A percentile compares a stretch with the other conserved stretches of the same genome.
phyloP scores from a whole-genome alignment of 495 filamentous ascomycete genomes.

The Trichoderma virens region DNA sequence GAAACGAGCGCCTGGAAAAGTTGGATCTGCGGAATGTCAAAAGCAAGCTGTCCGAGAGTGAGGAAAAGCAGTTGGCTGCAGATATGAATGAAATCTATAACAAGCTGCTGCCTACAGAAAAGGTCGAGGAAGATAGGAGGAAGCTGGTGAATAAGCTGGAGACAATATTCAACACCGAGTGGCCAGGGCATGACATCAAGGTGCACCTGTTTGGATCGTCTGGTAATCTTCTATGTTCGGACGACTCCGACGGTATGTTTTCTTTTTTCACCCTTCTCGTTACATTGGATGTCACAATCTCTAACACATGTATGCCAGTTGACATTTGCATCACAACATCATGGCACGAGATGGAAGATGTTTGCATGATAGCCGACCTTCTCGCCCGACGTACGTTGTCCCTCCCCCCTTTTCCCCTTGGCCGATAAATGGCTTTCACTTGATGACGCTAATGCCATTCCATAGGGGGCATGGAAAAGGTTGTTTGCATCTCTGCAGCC shows the following conservation, averaged over 20 bases:
- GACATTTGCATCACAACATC: conserved; percentile 95
- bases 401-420: too few relatives aligned
- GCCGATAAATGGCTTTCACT: not conserved
- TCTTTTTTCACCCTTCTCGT: conserved; percentile 4
- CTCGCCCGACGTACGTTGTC: conserved; percentile 67
- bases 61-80: conserved; percentile 67
- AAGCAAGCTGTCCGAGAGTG: conserved; percentile 58
- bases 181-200: conserved; percentile 83
- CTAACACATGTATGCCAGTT: conserved; percentile 48
- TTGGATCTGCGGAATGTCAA: conserved; percentile 58
- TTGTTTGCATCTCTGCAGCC: conserved; percentile 85
- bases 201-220: conserved; percentile 96
- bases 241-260: conserved; percentile 85
- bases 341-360: conserved; percentile 71
- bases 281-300: not conserved
- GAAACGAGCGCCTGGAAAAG: conserved; percentile 62
- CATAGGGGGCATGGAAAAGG: conserved; percentile 88
- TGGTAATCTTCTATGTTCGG: conserved; percentile 89
- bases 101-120: conserved; percentile 70
- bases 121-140: conserved; percentile 66
- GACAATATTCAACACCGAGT: conserved; percentile 75
- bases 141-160: conserved; percentile 80
- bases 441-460: conserved; percentile 18
- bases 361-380: conserved; percentile 79
- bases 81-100: conserved; percentile 82